Evolutionary conservation across 2,329 filamentous ascomycete species (phyloP), one percentile per base, ranked within the genome.

Genomic region (Aaosphaeria arxii): DNA sequence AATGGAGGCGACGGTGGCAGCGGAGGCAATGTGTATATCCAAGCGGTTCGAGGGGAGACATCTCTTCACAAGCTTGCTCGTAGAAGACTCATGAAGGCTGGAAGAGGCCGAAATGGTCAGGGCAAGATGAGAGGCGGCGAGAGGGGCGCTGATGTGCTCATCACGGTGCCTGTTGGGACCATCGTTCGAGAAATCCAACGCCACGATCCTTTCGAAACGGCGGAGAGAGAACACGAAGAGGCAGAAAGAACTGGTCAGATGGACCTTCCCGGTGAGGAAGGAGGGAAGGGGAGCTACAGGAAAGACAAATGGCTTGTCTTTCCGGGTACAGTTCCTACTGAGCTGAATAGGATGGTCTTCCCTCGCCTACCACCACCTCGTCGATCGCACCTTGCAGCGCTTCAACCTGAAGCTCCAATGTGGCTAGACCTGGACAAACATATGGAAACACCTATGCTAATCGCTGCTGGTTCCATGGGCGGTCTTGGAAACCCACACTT

Each of bases 401-500:
- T 85, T 40, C 88, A 95, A 60, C 91, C 89, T 1, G 71, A 82
- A 7, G 81, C 81, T 0, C 90, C 90, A 1, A 82, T 97, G 17
- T 73, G 73, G 53, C 63, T 81, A 28, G 78, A 81, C 58, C 64
- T 81, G 42, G 76, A 78, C 43, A 78, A 83, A 43, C 88, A 89
- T 1, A 95, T 94, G 71, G 84, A 89, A 5, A 82, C 83, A 42
- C 94, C 94, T 0, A 85, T 96, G 55, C 77, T 99, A 28, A 82
- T 99, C 7, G 89, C 90, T 1, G 87, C 89, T 0, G 94, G 94
- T 6, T 91, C 90, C 5, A 82, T 95, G 51, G 94, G 94, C 6
- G 94, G 94, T 0, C 72, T 96, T 6, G 94, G 94, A 7, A 99
- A 99, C 64, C 89, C 94, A 5, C 91, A 96, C 69, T 99, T 97